Conservation (phyloP, 2,329 filamentous ascomycete species). For the Hymenoscyphus linearis region DNA sequence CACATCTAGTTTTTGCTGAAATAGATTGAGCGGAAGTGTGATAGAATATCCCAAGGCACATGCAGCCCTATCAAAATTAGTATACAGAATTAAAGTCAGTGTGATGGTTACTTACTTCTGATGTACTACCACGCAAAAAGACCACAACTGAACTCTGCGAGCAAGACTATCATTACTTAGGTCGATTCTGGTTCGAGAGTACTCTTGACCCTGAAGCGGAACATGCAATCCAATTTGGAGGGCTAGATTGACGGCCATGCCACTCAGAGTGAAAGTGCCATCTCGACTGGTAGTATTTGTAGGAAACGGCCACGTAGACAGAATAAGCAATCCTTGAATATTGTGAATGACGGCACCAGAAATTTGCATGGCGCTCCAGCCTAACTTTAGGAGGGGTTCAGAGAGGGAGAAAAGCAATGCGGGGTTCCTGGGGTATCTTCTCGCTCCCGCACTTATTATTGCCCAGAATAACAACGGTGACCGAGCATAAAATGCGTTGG, state of each 20-base stretch:
- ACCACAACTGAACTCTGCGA: slow-evolving; percentile 10
- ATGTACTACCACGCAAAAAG: slow-evolving; percentile 13
- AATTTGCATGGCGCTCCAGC: slow-evolving; percentile 13
- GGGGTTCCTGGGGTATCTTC: slow-evolving; percentile 9
- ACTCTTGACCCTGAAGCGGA: slow-evolving; percentile 14
- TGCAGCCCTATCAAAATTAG: slow-evolving; percentile 6
- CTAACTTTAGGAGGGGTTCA: slow-evolving; percentile 8
- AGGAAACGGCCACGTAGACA: slow-evolving; percentile 13
- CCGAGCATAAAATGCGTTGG: slow-evolving; percentile 12
- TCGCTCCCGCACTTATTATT: slow-evolving; percentile 11
- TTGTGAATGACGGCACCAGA: slow-evolving; percentile 11
- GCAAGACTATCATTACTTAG: slow-evolving; percentile 9
- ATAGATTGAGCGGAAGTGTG: slow-evolving; percentile 11
- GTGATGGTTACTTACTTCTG: slow-evolving; percentile 10
- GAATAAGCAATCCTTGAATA: slow-evolving; percentile 14
- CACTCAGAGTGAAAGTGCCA: slow-evolving; percentile 12
- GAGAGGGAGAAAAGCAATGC: slow-evolving; percentile 7
- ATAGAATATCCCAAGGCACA: slow-evolving; percentile 14
- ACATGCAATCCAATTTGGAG: slow-evolving; percentile 15
- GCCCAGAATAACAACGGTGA: slow-evolving; percentile 15
- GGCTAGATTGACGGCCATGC: slow-evolving; percentile 12
- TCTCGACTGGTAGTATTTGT: slow-evolving; percentile 13
- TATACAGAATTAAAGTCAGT: background rate
- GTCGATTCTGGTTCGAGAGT: slow-evolving; percentile 11
- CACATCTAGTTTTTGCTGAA: slow-evolving; percentile 9